These are phyloP conservation scores for Sutorius eximius DNA, from an alignment of 1,284 basidiomycete species.

Conservation along the genomic window DNA sequence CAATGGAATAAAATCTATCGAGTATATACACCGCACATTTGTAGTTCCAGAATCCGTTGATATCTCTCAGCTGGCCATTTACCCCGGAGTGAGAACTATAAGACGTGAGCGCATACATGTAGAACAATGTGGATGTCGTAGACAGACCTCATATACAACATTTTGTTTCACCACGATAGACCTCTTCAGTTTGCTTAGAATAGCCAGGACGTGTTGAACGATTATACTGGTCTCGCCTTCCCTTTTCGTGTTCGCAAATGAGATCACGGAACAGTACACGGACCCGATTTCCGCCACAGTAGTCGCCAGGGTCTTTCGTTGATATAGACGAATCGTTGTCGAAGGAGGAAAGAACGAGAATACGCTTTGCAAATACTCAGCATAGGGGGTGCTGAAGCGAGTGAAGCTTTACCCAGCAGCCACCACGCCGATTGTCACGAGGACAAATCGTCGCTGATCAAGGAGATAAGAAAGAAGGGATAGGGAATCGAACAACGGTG, in stretches of 20 bases:
- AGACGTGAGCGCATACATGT: background rate
- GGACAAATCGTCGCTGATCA: conserved; percentile 57
- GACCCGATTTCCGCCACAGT: conserved; percentile 60
- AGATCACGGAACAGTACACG: conserved; percentile 68
- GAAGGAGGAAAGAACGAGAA: conserved; percentile 71
- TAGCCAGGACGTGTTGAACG: conserved; percentile 57
- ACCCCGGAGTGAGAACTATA: conserved; percentile 65
- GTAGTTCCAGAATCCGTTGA: conserved; percentile 61
- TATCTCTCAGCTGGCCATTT: conserved; percentile 71
- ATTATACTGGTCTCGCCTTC: conserved; percentile 53
- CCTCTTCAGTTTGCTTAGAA: conserved; percentile 63
- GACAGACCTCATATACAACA: conserved; percentile 65
- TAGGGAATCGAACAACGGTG: conserved; percentile 9
- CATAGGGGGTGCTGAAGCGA: background rate
- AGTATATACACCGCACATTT: conserved; percentile 47
- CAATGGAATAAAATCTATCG: background rate
- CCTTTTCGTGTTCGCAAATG: conserved; percentile 54
- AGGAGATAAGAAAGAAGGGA: background rate
- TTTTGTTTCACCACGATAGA: conserved; percentile 56
- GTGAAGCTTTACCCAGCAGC: conserved; percentile 57
- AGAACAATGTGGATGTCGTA: background rate
- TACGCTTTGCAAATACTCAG: conserved; percentile 41
- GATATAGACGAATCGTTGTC: conserved; percentile 67
- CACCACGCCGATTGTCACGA: conserved; percentile 60
- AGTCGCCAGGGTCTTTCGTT: conserved; percentile 62